phyloP scores from a whole-genome alignment of 2,329 filamentous ascomycete genomes.

The Tolypocladium amazonense region DNA sequence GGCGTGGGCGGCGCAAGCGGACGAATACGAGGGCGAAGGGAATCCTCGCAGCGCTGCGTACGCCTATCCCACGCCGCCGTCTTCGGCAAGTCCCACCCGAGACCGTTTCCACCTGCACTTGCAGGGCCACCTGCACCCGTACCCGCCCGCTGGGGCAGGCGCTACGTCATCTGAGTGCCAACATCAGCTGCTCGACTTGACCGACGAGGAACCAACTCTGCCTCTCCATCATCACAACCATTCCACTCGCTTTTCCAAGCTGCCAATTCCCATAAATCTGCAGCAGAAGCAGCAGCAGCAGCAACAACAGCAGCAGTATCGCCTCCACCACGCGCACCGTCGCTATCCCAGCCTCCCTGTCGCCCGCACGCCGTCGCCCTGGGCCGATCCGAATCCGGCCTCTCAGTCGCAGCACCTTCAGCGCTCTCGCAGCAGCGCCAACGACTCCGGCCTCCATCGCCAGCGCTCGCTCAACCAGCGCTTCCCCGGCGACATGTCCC shows the following conservation, averaged over 20 bases:
- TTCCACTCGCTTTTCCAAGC: not conserved
- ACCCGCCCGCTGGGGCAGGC: slow-evolving; percentile 12
- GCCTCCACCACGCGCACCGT: not conserved
- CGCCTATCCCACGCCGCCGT: slow-evolving; percentile 32
- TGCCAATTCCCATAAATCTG: not conserved
- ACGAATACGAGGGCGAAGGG: not conserved
- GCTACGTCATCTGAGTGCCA: slow-evolving; percentile 6
- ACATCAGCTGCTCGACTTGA: not conserved
- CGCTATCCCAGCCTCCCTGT: not conserved
- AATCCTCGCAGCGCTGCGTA: not conserved
- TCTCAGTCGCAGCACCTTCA: not conserved
- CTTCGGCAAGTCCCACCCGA: slow-evolving; percentile 40
- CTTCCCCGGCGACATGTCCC: slow-evolving; percentile 53
- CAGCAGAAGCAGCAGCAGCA: not conserved
- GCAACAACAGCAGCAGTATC: not conserved
- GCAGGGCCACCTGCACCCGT: slow-evolving; percentile 28
- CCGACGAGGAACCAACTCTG: not conserved
- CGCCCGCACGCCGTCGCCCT: not conserved
- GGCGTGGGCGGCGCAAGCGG: not conserved
- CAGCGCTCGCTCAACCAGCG: slow-evolving; percentile 22
- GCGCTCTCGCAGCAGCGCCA: not conserved
- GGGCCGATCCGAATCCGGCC: not conserved
- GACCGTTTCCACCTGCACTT: slow-evolving; percentile 22
- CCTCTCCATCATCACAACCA: not conserved
- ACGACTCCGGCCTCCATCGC: slow-evolving; percentile 5